Conservation (phyloP, 2,329 filamentous ascomycete genomes). For the Aureobasidium leucospermi region DNA sequence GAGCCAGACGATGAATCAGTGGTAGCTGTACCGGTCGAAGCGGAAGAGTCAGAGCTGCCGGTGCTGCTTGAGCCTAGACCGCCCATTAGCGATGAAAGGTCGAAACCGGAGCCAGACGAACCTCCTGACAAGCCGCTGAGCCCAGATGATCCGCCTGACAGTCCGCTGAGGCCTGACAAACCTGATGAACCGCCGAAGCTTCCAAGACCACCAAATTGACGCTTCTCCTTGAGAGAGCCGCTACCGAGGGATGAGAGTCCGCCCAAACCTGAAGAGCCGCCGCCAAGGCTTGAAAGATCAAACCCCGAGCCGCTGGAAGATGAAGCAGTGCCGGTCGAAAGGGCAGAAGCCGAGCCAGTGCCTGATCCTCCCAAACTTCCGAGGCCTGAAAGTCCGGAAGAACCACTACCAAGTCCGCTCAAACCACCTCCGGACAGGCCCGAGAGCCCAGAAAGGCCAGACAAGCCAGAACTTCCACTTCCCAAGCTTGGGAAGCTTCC, state of each 20-base stretch:
- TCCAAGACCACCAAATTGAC: neutral
- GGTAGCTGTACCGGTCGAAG: neutral
- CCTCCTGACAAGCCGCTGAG: neutral
- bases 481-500: neutral
- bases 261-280: neutral
- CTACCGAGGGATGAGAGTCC: neutral
- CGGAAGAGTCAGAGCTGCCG: neutral
- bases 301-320: neutral
- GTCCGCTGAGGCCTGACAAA: neutral
- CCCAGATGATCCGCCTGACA: neutral
- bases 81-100: neutral
- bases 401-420: neutral
- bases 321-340: neutral
- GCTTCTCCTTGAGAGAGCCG: neutral
- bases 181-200: neutral
- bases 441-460: neutral
- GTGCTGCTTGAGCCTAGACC: neutral
- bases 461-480: neutral
- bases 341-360: neutral
- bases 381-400: neutral
- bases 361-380: neutral
- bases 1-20: neutral
- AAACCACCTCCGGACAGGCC: neutral
- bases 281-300: neutral
- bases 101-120: neutral